These are phyloP conservation scores for Penicillium verhagenii DNA, from an alignment of 495 filamentous ascomycete genomes.

Conservation along the genomic window DNA sequence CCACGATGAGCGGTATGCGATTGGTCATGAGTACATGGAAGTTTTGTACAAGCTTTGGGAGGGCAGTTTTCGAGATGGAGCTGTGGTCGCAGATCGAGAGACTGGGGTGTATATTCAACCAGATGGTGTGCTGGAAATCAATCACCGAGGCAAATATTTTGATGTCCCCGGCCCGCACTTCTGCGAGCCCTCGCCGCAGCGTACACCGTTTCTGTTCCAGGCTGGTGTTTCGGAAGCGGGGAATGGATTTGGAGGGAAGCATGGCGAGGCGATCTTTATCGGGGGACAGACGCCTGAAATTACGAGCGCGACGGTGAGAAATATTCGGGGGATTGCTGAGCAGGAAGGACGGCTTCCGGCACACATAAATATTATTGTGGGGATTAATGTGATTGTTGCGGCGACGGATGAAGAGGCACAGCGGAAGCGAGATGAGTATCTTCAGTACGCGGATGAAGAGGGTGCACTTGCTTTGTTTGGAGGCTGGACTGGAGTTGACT, in stretches of 20 bases:
- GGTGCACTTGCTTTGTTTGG: conserved; percentile 55
- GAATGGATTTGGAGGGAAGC: conserved; percentile 61
- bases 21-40: conserved; percentile 65
- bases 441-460: conserved; percentile 46
- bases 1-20: conserved; percentile 67
- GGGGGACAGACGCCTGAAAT: conserved; percentile 47
- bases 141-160: conserved; percentile 66
- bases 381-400: conserved; percentile 49
- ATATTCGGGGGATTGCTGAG: conserved; percentile 45
- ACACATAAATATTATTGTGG: conserved; percentile 52
- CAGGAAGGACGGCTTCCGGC: conserved; percentile 41
- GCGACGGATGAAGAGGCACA: conserved; percentile 54
- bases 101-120: conserved; percentile 55
- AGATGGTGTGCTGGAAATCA: conserved; percentile 56
- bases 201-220: conserved; percentile 63
- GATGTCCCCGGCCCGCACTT: conserved; percentile 63
- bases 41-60: conserved; percentile 70
- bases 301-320: conserved; percentile 43
- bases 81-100: conserved; percentile 41
- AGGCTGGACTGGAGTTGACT: conserved; percentile 56
- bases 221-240: conserved; percentile 62
- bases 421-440: conserved; percentile 47
- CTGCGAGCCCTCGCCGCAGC: conserved; percentile 61
- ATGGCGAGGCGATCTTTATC: conserved; percentile 53
- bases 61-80: conserved; percentile 65